phyloP scores from a whole-genome alignment of 495 filamentous ascomycete species.

The Podospora tetraspora region DNA sequence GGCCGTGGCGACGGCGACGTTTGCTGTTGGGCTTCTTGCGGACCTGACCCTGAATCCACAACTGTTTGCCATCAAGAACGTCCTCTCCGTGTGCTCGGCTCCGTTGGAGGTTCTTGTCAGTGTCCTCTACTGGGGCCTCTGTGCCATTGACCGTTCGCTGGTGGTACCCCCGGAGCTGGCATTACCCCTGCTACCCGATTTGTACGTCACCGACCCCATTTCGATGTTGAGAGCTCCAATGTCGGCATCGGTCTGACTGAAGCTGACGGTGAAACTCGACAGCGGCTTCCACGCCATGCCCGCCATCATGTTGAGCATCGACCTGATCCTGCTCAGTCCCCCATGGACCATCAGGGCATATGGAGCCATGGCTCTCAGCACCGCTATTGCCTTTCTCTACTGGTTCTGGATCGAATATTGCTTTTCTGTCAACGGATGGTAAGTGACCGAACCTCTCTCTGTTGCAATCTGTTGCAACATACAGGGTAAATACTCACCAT shows the following conservation, averaged over 20 bases:
- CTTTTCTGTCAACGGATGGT: conserved; percentile 70
- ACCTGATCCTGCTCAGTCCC: conserved; percentile 70
- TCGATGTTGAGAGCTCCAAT: background rate
- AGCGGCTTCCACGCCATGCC: conserved; percentile 72
- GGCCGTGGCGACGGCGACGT: conserved; percentile 61
- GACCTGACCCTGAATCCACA: conserved; percentile 61
- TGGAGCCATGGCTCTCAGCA: conserved; percentile 57
- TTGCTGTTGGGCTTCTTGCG: conserved; percentile 63
- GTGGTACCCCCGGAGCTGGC: conserved; percentile 44
- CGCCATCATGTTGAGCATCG: conserved; percentile 61
- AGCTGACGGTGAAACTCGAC: background rate
- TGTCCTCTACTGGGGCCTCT: conserved; percentile 79
- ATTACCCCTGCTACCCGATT: conserved; percentile 51
- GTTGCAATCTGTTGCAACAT: no score
- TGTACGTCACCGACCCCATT: conserved; percentile 29
- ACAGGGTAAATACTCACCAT: background rate
- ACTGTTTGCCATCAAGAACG: conserved; percentile 71
- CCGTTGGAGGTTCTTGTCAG: conserved; percentile 79
- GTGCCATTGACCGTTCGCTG: conserved; percentile 56
- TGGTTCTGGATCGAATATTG: conserved; percentile 88
- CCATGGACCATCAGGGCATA: conserved; percentile 68
- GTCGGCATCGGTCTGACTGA: background rate
- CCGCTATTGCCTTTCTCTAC: conserved; percentile 64
- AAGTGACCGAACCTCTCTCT: no score
- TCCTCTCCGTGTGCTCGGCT: conserved; percentile 62